Evolutionary conservation across 1,284 basidiomycete genomes (phyloP).

Genomic region (Ustilago nuda): DNA sequence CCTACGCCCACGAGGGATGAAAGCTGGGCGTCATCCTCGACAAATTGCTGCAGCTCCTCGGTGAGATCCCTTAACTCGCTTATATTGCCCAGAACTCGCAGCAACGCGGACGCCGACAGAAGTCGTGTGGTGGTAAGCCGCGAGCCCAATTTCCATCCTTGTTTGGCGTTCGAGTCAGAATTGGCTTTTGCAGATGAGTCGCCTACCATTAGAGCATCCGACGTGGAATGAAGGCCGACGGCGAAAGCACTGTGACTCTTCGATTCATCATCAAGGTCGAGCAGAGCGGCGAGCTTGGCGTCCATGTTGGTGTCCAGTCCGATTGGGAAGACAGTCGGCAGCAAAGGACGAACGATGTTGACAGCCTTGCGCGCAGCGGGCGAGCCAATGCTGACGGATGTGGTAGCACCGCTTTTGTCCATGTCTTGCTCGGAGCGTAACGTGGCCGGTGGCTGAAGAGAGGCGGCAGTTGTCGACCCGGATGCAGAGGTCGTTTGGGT

Average conservation of each 20-base stretch:
- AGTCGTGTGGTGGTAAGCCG: conserved; percentile 34
- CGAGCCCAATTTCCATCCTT: conserved; percentile 36
- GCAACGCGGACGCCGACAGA: conserved; percentile 30
- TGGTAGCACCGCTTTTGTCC: conserved; percentile 2
- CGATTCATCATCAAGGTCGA: conserved; percentile 22
- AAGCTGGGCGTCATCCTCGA: conserved; percentile 24
- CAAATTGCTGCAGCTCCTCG: conserved; percentile 23
- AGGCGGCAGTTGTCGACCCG: neutral
- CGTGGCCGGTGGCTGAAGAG: conserved; percentile 13
- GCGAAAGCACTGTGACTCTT: conserved; percentile 5
- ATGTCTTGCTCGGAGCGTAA: conserved; percentile 19
- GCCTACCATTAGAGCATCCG: conserved; percentile 37
- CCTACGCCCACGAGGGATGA: conserved; percentile 25
- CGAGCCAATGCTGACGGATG: conserved; percentile 22
- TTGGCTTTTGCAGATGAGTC: neutral
- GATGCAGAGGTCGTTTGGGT: conserved; percentile 1
- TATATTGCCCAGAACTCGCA: conserved; percentile 33
- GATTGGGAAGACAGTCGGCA: conserved; percentile 51
- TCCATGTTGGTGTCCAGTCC: conserved; percentile 41
- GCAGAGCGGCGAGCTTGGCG: conserved; percentile 25
- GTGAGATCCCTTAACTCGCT: conserved; percentile 26
- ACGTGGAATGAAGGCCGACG: conserved; percentile 32
- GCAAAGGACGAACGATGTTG: conserved; percentile 53
- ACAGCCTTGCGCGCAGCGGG: conserved; percentile 52
- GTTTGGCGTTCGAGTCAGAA: neutral